These are phyloP conservation scores for Glarea lozoyensis DNA, from an alignment of 495 filamentous ascomycete genomes.

Conservation along the genomic window DNA sequence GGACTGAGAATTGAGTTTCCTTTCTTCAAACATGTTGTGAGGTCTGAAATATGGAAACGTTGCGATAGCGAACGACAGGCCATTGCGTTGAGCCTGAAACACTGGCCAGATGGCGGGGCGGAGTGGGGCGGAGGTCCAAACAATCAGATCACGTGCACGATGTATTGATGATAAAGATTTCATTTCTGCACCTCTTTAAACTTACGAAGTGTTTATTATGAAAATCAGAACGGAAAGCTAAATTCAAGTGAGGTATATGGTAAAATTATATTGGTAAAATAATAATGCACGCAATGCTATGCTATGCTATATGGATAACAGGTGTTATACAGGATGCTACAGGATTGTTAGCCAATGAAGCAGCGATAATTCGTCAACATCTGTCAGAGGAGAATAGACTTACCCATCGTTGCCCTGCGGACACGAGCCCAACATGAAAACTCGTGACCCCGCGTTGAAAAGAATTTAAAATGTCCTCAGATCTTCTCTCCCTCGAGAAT, in stretches of 20 bases:
- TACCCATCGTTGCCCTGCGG: slow-evolving; percentile 59
- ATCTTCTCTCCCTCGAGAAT: slow-evolving; percentile 55
- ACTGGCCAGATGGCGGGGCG: not conserved
- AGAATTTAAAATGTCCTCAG: slow-evolving; percentile 9
- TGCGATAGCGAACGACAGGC: slow-evolving; percentile 5
- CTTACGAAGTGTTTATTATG: too few relatives aligned
- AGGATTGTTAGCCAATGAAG: too few relatives aligned
- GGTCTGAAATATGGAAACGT: slow-evolving; percentile 11
- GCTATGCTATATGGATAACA: not conserved
- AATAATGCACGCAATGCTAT: not conserved
- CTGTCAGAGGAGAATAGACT: too few relatives aligned
- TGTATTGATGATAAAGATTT: too few relatives aligned
- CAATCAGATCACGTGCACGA: not conserved
- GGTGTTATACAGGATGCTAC: not conserved
- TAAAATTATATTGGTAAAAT: not conserved
- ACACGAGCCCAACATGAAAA: slow-evolving; percentile 35
- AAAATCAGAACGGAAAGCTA: too few relatives aligned
- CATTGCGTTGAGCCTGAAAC: slow-evolving; percentile 19
- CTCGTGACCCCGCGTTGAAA: slow-evolving; percentile 12
- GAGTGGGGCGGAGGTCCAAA: slow-evolving; percentile 9
- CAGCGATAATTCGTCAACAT: too few relatives aligned
- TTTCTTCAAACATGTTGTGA: too few relatives aligned
- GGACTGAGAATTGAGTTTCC: too few relatives aligned
- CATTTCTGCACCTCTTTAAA: too few relatives aligned
- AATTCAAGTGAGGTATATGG: not conserved